phyloP scores from a whole-genome alignment of 192 early-diverging fungal genomes.

The Dissophora ornata region DNA sequence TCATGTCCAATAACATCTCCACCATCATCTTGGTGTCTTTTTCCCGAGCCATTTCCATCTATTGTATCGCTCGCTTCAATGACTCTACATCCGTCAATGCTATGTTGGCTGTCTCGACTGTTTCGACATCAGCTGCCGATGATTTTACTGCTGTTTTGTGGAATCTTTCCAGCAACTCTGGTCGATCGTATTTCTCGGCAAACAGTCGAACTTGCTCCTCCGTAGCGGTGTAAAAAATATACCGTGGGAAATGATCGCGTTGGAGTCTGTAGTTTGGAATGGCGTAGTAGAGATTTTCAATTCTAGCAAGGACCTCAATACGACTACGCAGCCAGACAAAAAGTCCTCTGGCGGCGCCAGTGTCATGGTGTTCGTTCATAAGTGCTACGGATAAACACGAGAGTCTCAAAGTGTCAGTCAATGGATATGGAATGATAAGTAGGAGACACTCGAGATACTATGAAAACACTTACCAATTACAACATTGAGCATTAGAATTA shows the following conservation, averaged over 20 bases:
- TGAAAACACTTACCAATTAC: conserved; percentile 19
- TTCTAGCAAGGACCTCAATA: conserved; percentile 8
- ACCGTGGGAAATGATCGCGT: conserved; percentile 13
- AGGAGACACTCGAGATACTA: not conserved
- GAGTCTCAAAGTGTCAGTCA: not conserved
- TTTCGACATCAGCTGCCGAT: not conserved
- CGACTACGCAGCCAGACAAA: conserved; percentile 11
- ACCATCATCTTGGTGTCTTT: conserved; percentile 1
- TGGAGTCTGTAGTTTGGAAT: conserved; percentile 1
- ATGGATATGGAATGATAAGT: not conserved
- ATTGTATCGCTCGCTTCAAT: not conserved
- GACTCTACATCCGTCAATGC: not conserved
- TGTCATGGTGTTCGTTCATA: conserved; percentile 14
- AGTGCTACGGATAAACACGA: conserved; percentile 4
- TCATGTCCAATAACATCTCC: not conserved
- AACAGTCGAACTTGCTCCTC: conserved; percentile 7
- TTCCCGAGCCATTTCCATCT: not conserved
- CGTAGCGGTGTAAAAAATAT: conserved; percentile 20
- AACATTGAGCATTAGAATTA: conserved; percentile 22
- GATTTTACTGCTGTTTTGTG: not conserved
- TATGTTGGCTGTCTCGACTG: not conserved
- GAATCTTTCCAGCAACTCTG: not conserved
- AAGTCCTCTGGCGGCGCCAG: not conserved
- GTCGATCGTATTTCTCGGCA: conserved; percentile 4
- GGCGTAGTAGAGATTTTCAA: conserved; percentile 11